Percentiles rank a stretch among this genome's conserved stretches.
Conservation (phyloP, 768 basidiomycete genomes). For the Asterophora lycoperdoides region DNA sequence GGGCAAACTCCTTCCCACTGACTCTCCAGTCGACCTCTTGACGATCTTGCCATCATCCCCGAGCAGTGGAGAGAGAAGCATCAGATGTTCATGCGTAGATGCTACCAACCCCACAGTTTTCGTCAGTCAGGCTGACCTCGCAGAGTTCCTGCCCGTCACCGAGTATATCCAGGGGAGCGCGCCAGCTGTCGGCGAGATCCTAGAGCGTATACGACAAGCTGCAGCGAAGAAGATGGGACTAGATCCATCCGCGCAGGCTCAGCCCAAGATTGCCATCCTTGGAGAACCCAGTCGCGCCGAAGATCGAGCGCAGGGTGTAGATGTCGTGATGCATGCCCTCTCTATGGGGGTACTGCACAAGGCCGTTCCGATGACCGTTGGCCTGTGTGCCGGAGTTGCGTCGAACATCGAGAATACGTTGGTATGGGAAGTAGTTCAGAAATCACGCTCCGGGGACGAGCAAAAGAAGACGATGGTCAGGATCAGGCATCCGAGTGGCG, state of each 20-base stretch:
- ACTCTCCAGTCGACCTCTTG: conserved; percentile 43
- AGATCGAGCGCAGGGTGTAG: conserved; percentile 29
- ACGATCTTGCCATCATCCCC: conserved; percentile 20
- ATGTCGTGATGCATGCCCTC: conserved; percentile 55
- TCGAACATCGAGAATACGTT: conserved; percentile 50
- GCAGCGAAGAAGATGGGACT: conserved; percentile 62
- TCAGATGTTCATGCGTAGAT: conserved; percentile 57
- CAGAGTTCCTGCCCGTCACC: conserved; percentile 32
- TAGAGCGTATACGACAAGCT: conserved; percentile 52
- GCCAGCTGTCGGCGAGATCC: conserved; percentile 22
- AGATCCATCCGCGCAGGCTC: conserved; percentile 57
- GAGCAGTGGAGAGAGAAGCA: conserved; percentile 12
- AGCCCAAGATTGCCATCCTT: conserved; percentile 67
- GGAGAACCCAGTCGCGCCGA: conserved; percentile 26
- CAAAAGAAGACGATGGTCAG: conserved; percentile 33
- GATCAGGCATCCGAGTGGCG: conserved; percentile 63
- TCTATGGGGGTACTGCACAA: conserved; percentile 72
- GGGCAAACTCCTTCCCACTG: conserved; percentile 65
- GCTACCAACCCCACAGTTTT: conserved; percentile 76
- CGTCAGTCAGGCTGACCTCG: conserved; percentile 43
- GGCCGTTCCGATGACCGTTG: conserved; percentile 72
- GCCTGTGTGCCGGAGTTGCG: conserved; percentile 64
- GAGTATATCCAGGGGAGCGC: conserved; percentile 32
- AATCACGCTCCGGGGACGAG: conserved; percentile 14
- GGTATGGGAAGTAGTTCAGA: conserved; percentile 45